Evolutionary conservation across 2,329 filamentous ascomycete genomes (phyloP).

Genomic region (Sporothrix mexicana): DNA sequence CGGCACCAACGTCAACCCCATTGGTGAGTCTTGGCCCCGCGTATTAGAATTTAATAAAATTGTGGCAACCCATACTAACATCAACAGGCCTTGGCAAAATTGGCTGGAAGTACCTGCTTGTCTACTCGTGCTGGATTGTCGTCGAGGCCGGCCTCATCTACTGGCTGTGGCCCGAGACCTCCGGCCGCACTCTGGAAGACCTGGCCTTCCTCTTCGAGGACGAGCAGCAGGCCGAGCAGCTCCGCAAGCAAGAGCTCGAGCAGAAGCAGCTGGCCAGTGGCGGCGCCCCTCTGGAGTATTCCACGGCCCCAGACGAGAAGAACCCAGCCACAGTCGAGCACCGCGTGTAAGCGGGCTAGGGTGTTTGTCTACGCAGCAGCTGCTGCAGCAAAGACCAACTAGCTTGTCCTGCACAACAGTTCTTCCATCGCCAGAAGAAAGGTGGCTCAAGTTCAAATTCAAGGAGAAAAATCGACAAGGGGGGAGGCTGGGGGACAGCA

Average conservation of each 20-base stretch:
- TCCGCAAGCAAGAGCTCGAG: background rate
- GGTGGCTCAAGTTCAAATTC: too few species aligned
- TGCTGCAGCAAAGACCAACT: too few species aligned
- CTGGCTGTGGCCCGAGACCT: constrained; percentile 43
- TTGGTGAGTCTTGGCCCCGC: constrained; percentile 36
- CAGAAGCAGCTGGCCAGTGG: background rate
- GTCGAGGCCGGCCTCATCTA: constrained; percentile 46
- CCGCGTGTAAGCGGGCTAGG: too few species aligned
- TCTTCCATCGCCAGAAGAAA: too few species aligned
- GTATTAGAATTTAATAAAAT: background rate
- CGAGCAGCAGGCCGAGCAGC: constrained; percentile 28
- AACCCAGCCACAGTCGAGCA: too few species aligned
- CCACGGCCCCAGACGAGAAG: background rate
- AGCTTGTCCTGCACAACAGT: too few species aligned
- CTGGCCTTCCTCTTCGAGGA: constrained; percentile 40
- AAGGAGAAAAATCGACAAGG: too few species aligned
- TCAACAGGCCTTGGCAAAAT: background rate
- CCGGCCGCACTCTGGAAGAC: constrained; percentile 42
- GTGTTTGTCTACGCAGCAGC: too few species aligned
- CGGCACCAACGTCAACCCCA: constrained; percentile 41
- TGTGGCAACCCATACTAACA: background rate
- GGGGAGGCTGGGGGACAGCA: too few species aligned
- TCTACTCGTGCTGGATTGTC: constrained; percentile 45
- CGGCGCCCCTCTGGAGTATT: background rate
- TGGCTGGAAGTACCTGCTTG: constrained; percentile 39